Conservation (phyloP, 1,284 basidiomycete species). For the Leucoagaricus sp. region DNA sequence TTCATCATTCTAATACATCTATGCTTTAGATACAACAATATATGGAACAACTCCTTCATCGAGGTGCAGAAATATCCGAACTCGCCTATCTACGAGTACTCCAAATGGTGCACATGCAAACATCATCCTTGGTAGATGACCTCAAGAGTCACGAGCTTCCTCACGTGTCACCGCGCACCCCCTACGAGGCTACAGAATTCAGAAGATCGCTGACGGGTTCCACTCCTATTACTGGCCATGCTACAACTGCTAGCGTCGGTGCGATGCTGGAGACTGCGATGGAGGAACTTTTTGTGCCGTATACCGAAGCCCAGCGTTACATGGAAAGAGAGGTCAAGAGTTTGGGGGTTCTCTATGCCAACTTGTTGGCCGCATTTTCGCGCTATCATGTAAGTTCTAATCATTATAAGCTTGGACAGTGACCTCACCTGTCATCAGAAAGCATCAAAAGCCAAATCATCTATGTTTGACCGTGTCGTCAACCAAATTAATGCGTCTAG, state of each 20-base stretch:
- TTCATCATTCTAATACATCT: not conserved
- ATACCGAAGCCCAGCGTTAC: constrained; percentile 90
- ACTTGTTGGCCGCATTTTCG: constrained; percentile 77
- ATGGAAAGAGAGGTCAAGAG: constrained; percentile 92
- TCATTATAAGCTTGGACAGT: not conserved
- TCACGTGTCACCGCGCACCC: constrained; percentile 59
- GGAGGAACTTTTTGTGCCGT: constrained; percentile 96
- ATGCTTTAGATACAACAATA: constrained; percentile 86
- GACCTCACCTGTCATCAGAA: constrained; percentile 38
- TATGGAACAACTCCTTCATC: constrained; percentile 82
- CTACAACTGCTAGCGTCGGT: constrained; percentile 62
- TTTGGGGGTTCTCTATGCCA: constrained; percentile 81
- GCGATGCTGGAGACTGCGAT: constrained; percentile 93
- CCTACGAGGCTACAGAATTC: constrained; percentile 62
- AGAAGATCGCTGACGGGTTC: constrained; percentile 52
- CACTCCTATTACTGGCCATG: constrained; percentile 39
- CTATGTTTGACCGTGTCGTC: constrained; percentile 90
- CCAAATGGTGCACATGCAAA: constrained; percentile 84
- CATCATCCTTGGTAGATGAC: constrained; percentile 84
- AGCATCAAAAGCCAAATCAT: constrained; percentile 80
- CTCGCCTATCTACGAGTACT: constrained; percentile 91
- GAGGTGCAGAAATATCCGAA: constrained; percentile 76
- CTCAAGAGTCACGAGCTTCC: constrained; percentile 91
- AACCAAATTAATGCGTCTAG: constrained; percentile 80
- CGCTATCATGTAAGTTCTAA: constrained; percentile 79